Percentiles rank a stretch among this genome's conserved stretches.
phyloP scores from a whole-genome alignment of 495 filamentous ascomycete genomes.

The Neurospora sp. region DNA sequence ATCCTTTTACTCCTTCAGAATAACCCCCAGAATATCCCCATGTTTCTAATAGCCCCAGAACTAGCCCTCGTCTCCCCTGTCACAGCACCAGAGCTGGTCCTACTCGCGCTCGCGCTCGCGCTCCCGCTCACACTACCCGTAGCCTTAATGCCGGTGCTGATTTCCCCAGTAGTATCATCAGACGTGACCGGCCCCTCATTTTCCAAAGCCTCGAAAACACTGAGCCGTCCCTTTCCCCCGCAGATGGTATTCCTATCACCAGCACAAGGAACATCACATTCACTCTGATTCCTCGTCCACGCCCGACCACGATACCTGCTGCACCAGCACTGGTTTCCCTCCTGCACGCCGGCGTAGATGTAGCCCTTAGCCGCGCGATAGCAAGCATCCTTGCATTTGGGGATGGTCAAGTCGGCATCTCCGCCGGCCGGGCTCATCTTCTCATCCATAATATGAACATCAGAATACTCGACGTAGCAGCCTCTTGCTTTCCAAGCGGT shows the following conservation, averaged over 20 bases:
- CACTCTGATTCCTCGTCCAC: slow-evolving; percentile 4
- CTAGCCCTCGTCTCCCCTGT: no score
- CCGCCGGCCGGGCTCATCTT: slow-evolving; percentile 1
- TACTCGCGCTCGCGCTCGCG: no score
- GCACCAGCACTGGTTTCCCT: not conserved
- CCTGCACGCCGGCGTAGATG: slow-evolving; percentile 1
- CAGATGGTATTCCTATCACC: slow-evolving; percentile 20
- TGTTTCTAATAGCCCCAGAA: no score
- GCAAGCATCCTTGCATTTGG: slow-evolving; percentile 9
- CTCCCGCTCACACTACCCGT: no score
- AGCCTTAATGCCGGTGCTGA: not conserved
- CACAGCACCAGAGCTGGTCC: no score
- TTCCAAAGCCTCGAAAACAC: slow-evolving; percentile 7
- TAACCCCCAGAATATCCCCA: no score
- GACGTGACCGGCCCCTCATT: not conserved
- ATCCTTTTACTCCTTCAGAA: no score
- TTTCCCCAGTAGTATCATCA: no score
- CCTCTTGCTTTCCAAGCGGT: not conserved
- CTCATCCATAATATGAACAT: slow-evolving; percentile 2
- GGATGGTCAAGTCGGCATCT: slow-evolving; percentile 3
- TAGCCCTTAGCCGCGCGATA: slow-evolving; percentile 1
- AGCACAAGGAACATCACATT: slow-evolving; percentile 29
- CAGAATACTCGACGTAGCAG: slow-evolving; percentile 11
- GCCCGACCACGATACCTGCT: not conserved
- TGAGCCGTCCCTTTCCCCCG: slow-evolving; percentile 16